Conservation (phyloP, 1,139 yeast species). For the Meyerozyma smithsonii region DNA sequence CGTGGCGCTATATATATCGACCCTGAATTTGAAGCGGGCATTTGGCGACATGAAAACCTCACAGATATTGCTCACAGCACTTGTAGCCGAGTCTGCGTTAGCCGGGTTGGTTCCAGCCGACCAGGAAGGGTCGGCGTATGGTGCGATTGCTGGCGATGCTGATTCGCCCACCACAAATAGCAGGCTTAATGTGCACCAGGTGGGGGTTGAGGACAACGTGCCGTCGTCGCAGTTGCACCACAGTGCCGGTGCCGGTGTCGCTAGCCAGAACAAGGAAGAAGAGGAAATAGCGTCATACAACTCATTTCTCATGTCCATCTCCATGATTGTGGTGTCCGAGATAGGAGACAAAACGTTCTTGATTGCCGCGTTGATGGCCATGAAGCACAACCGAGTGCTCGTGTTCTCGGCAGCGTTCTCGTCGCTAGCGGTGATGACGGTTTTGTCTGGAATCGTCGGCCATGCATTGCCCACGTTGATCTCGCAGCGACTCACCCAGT, state of each 20-base stretch:
- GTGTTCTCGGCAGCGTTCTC: conserved; percentile 86
- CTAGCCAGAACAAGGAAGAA: conserved; percentile 13
- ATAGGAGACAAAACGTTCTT: conserved; percentile 96
- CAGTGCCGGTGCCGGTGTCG: no score
- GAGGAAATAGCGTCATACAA: conserved; percentile 24
- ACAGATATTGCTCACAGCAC: background rate
- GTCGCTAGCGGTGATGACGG: conserved; percentile 88
- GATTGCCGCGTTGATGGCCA: conserved; percentile 96
- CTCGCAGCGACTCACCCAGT: conserved; percentile 74
- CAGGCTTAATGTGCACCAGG: conserved; percentile 20
- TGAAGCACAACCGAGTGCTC: conserved; percentile 78
- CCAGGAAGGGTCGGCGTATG: background rate
- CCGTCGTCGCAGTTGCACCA: conserved; percentile 22
- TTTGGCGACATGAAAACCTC: background rate
- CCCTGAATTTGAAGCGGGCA: background rate
- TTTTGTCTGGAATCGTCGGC: conserved; percentile 86
- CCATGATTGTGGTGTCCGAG: conserved; percentile 91
- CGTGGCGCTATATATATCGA: no score
- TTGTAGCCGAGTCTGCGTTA: background rate
- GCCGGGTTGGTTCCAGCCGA: background rate
- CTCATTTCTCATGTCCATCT: conserved; percentile 61
- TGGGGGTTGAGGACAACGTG: conserved; percentile 26
- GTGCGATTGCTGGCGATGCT: background rate
- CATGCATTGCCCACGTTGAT: conserved; percentile 83
- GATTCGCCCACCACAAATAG: conserved; percentile 6